A percentile compares a stretch with the other conserved stretches of the same genome.
Conservation (phyloP, 805 yeast genomes). For the Starmerella riodocensis region DNA sequence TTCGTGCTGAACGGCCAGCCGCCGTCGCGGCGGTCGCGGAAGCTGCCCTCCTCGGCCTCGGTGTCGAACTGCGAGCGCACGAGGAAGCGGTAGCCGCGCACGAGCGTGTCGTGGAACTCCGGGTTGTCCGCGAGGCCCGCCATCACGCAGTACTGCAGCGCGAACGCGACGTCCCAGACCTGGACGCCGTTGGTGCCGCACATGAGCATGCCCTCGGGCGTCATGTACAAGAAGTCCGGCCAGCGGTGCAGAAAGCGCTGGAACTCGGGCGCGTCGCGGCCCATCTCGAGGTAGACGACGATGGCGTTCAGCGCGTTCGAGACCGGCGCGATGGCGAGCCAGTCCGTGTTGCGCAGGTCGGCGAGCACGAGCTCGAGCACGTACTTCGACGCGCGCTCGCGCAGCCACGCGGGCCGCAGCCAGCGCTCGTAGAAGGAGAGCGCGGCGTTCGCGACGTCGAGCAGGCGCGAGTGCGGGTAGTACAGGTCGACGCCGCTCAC, state of each 20-base stretch:
- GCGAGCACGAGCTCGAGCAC: constrained; percentile 55
- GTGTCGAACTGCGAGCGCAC: constrained; percentile 74
- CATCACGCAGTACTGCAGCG: constrained; percentile 64
- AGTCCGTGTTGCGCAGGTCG: constrained; percentile 66
- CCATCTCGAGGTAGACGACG: constrained; percentile 58
- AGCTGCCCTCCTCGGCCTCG: constrained; percentile 64
- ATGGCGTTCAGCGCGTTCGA: constrained; percentile 73
- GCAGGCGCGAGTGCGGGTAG: constrained; percentile 70
- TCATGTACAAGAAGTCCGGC: constrained; percentile 67
- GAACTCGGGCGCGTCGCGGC: constrained; percentile 51
- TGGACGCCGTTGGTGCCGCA: constrained; percentile 98
- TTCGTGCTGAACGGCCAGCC: constrained; percentile 96
- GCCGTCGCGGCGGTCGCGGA: constrained; percentile 71
- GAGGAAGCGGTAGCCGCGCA: constrained; percentile 56
- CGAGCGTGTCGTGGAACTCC: constrained; percentile 50
- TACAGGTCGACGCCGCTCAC: constrained; percentile 88
- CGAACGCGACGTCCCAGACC: constrained; percentile 92
- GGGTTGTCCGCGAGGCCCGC: constrained; percentile 67
- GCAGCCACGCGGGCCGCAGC: constrained; percentile 65
- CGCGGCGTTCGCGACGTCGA: constrained; percentile 48
- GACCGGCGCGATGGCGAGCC: constrained; percentile 85
- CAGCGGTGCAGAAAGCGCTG: constrained; percentile 42
- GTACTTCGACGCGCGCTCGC: constrained; percentile 36
- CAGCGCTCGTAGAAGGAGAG: constrained; percentile 55
- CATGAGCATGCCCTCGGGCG: constrained; percentile 80